Conservation (phyloP, 805 yeast genomes). For the Ogataea pignaliae region DNA sequence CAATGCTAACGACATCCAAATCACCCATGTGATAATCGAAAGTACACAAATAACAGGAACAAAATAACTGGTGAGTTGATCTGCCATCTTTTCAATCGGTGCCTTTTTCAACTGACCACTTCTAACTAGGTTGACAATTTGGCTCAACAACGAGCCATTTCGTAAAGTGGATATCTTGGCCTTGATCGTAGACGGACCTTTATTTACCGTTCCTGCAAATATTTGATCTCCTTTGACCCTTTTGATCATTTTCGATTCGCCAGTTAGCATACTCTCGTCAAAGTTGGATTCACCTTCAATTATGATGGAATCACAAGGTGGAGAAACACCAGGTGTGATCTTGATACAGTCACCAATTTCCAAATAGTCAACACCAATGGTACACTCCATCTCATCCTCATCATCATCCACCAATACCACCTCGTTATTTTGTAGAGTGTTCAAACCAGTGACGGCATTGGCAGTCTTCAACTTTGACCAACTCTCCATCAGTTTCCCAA, state of each 20-base stretch:
- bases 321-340: conserved; percentile 53
- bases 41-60: conserved; percentile 63
- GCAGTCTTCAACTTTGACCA: conserved; percentile 66
- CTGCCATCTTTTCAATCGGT: conserved; percentile 70
- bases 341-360: conserved; percentile 50
- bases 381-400: conserved; percentile 10
- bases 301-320: conserved; percentile 54
- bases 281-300: conserved; percentile 44
- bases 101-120: conserved; percentile 71
- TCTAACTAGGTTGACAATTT: conserved; percentile 63
- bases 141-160: conserved; percentile 64
- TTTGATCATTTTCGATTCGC: conserved; percentile 56
- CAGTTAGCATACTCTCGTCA: conserved; percentile 61
- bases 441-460: conserved; percentile 52
- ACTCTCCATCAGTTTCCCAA: conserved; percentile 67
- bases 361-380: conserved; percentile 37
- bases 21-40: conserved; percentile 61
- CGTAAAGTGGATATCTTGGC: conserved; percentile 55
- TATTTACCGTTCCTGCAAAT: conserved; percentile 68
- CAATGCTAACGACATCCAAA: conserved; percentile 61
- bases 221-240: conserved; percentile 60
- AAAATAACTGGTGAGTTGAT: conserved; percentile 61
- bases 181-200: conserved; percentile 49
- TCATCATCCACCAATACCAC: conserved; percentile 40
- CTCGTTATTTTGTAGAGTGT: conserved; percentile 43